Evolutionary conservation across 2,329 filamentous ascomycete genomes (phyloP).

Genomic region (Claviceps paspali): DNA sequence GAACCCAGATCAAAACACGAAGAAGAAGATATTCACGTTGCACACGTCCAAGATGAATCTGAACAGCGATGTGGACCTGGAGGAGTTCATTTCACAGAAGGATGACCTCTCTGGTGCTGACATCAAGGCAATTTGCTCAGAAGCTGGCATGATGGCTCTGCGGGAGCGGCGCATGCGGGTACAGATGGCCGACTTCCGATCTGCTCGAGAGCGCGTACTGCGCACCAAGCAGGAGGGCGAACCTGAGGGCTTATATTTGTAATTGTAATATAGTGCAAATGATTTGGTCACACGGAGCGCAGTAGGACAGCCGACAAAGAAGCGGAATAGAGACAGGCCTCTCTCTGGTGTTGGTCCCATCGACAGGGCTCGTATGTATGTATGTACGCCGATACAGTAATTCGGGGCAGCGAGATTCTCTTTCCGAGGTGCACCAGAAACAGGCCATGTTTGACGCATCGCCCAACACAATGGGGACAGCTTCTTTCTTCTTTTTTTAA

Average conservation of each 20-base stretch:
- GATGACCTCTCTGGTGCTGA: constrained; percentile 94
- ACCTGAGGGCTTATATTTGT: constrained; percentile 97
- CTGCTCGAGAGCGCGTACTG: constrained; percentile 83
- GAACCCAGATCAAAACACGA: constrained; percentile 66
- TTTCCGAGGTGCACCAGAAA: too few relatives aligned
- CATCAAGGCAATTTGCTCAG: constrained; percentile 97
- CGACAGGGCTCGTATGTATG: too few relatives aligned
- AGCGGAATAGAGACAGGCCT: not conserved
- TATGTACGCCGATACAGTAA: too few relatives aligned
- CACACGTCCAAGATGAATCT: constrained; percentile 99
- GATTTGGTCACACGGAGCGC: not conserved
- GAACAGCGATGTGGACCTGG: constrained; percentile 89
- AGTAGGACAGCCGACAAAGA: not conserved
- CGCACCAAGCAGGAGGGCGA: constrained; percentile 98
- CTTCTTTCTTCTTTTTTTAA: too few relatives aligned
- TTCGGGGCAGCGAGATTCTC: too few relatives aligned
- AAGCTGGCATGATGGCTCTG: constrained; percentile 86
- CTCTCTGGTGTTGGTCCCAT: too few relatives aligned
- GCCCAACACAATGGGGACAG: too few relatives aligned
- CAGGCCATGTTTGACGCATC: too few relatives aligned
- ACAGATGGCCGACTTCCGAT: constrained; percentile 95
- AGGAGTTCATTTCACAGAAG: constrained; percentile 97
- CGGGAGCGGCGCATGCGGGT: constrained; percentile 94
- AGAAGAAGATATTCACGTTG: constrained; percentile 94
- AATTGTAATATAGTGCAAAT: constrained; percentile 24